Evolutionary conservation across 495 filamentous ascomycete genomes (phyloP), one percentile per base, ranked within the genome.

Genomic region (Penicillium manginii): DNA sequence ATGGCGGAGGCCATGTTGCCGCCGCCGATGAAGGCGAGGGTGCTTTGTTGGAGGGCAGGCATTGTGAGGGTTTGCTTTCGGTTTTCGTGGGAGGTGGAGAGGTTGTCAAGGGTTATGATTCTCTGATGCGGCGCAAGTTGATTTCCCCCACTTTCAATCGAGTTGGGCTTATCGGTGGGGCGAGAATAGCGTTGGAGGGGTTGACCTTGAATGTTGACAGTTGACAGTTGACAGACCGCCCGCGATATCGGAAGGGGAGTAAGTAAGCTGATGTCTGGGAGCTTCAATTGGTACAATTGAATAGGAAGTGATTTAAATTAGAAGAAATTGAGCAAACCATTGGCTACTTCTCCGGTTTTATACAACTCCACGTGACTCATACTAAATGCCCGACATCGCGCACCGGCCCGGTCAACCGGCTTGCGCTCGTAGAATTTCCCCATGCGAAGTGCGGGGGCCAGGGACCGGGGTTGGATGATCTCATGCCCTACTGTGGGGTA

Each of bases 1-100:
- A 78, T 76, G 58, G 75, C 75, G 47, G 73, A 73, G 62, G 73
- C 75, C 75, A 78, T 78, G 66, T 78, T 78, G 58, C 75, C 75
- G 22, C 75, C 75, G 59, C 75, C 75, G 31, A 78, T 74, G 61
- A 78, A 78, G 73, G 73, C 72, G 58, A 78, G 58, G 37, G 70
- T 73, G 67, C 72, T 76, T 12, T 69, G 55, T 64, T 73, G 72
- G 19, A 78, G 67, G 49, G 75, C 66, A 7, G 69, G 67, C 70
- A 74, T 76, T 61, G 47, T 61, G 45, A 18, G 47, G 50, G 48
- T 60, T 53, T 29, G 18, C 17, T 50, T 46, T 17, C 35, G 46
- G 4, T 37, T 37, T n/a, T 37, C 35, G 26, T 29, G 26, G 10
- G 11, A 26, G 2, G 18, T 35, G 62, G 52, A 31, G 29, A 33